Evolutionary conservation across 768 basidiomycete genomes (phyloP).

Genomic region (Boletus sp.): DNA sequence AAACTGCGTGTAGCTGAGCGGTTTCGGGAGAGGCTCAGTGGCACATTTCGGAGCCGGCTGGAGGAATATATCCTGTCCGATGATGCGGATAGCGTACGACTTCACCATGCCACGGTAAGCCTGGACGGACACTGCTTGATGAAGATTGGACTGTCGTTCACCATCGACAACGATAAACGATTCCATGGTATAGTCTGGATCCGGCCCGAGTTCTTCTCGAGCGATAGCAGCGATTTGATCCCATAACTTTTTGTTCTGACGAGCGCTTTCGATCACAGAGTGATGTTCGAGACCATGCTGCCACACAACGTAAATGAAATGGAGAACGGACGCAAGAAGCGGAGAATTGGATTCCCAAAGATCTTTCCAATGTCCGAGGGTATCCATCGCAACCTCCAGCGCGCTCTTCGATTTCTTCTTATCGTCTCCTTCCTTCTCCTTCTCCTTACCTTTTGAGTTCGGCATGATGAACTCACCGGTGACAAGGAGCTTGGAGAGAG

Average conservation of each 20-base stretch:
- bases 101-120: conserved; percentile 70
- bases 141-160: conserved; percentile 47
- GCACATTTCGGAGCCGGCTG: conserved; percentile 43
- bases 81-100: conserved; percentile 68
- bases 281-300: conserved; percentile 76
- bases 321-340: conserved; percentile 67
- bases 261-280: conserved; percentile 49
- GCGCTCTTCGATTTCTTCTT: conserved; percentile 50
- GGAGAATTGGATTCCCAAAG: conserved; percentile 78
- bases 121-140: conserved; percentile 59
- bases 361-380: conserved; percentile 66
- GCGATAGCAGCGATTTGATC: conserved; percentile 59
- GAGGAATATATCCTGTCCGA: conserved; percentile 71
- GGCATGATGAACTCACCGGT: conserved; percentile 64
- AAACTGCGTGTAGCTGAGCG: conserved; percentile 57
- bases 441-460: conserved; percentile 38
- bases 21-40: conserved; percentile 42
- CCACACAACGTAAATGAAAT: conserved; percentile 78
- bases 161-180: conserved; percentile 39
- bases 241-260: conserved; percentile 66
- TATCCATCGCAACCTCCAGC: conserved; percentile 61
- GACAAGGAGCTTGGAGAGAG: conserved; percentile 75
- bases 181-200: conserved; percentile 62
- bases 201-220: conserved; percentile 67
- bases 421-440: conserved; percentile 20